Evolutionary conservation across 371 early-diverging fungal genomes (phyloP), one percentile per base, ranked within the genome.

Genomic region (Rhizopus sp.): DNA sequence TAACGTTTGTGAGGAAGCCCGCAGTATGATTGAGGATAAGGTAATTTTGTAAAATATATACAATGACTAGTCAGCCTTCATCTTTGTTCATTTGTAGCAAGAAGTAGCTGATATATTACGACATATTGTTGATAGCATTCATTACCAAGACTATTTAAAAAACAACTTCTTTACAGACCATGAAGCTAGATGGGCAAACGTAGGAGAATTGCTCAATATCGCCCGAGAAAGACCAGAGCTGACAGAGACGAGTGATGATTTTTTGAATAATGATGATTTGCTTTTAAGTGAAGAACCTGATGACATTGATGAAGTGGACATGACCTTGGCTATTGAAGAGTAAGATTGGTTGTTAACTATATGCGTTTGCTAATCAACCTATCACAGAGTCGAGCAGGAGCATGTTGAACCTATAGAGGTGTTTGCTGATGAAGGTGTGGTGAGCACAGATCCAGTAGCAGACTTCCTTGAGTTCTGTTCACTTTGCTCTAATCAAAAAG

Each of bases 391-490:
- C n/a, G 30, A 46, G 15, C 29, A 46, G 30, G 46, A 46, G 29
- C 41, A 41, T 41, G 29, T 29, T n/a, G 30, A 46, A 15, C 30
- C 17, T 46, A 4, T 29, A 29, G 46, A 46, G 9, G 30, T 46
- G 15, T 12, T 29, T 46, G 29, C 13, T 7, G 31, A 34, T 7
- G 46, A 45, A 12, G 39, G 48, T 50, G n/a, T 46, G 17, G 29
- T 23, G 9, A 31, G 2, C 29, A 38, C 12, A 5, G 72, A 72
- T 47, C 59, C 47, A 8, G 47, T 76, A 1, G 62, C 54, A 1
- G 58, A 55, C 0, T 76, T 76, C n/a, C 48, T 76, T 8, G 76
- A 76, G 57, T 58, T 64, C 8, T 70, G 70, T 7, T 46, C 70
- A 2, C 37, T 75, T 3, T 57, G 57, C 30, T 47, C 60, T 10